Evolutionary conservation across 257 asterid genomes (phyloP), one percentile per base, ranked within the genome.

Genomic region (Solanum chmielewskii): DNA sequence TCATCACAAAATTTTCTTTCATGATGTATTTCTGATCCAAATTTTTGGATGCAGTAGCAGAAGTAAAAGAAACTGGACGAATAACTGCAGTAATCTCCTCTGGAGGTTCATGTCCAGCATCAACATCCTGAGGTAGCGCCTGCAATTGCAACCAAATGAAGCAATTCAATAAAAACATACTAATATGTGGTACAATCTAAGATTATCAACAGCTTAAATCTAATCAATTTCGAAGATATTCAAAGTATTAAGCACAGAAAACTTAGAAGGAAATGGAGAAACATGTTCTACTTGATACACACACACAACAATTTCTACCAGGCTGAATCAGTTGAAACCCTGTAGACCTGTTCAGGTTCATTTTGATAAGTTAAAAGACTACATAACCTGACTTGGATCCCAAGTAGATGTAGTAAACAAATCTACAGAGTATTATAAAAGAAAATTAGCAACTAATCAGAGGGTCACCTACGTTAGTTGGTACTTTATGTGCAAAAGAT

Each of bases 71-170:
- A 73, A 88, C 87, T 5, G 98, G 98, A 75, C 95, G 97, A 88
- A 95, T 49, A 44, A 95, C 91, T 64, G 93, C 95, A 59, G 90
- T 89, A 86, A 95, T 88, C 83, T 88, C 87, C 62, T 87, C 87
- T 0, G 96, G 96, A 86, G 87, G 93, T 56, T 86, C 85, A 90
- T 89, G 91, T 78, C 98, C 96, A 71, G 92, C 95, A 85, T 91
- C 87, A 77, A 83, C 86, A 70, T 74, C 85, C 37, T 5, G 64
- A 71, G 94, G 94, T 69, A 93, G 59, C 70, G 86, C 95, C 98
- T 95, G 92, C 56, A 83, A 35, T 71, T 33, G 49, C 41, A 62
- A 83, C 33, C 83, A 18, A 78, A 42, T 18, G 42, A 21, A 87
- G 39, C 70, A 49, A 81, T 31, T 81, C 69, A 81, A 49, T 81